Evolutionary conservation across 345 rosid genomes (phyloP).

Genomic region (Luvunga scandens): DNA sequence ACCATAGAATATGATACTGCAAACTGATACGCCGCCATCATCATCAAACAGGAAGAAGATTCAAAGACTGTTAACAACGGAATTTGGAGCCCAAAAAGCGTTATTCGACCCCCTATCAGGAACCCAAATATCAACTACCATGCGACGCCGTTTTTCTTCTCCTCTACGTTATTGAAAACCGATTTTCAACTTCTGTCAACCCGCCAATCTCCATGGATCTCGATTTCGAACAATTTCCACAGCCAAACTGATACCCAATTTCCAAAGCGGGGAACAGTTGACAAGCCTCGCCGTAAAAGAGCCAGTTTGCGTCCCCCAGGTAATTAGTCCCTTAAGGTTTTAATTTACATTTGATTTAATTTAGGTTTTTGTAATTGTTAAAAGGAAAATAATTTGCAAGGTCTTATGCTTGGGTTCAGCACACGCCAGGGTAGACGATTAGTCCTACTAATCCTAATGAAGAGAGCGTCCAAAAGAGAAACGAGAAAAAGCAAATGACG

Average conservation of each 20-base stretch:
- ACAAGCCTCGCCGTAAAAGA: conserved; percentile 72
- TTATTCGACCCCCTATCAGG: conserved; percentile 53
- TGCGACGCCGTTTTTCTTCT: conserved; percentile 19
- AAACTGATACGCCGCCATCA: no score
- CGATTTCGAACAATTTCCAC: conserved; percentile 36
- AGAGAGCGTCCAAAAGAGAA: conserved; percentile 74
- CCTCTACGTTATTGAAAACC: conserved; percentile 17
- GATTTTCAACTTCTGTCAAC: conserved; percentile 17
- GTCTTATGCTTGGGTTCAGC: conserved; percentile 17
- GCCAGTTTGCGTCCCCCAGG: conserved; percentile 55
- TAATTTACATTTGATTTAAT: not conserved
- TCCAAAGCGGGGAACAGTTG: conserved; percentile 75
- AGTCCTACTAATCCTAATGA: conserved; percentile 69
- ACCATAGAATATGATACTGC: no score
- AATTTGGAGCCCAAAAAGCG: conserved; percentile 41
- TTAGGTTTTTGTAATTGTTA: no score
- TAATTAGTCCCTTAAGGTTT: conserved; percentile 5
- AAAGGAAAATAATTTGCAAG: conserved; percentile 37
- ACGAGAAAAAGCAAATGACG: conserved; percentile 73
- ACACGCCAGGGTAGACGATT: conserved; percentile 53
- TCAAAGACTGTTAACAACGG: conserved; percentile 18
- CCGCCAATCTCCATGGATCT: conserved; percentile 34
- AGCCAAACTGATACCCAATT: conserved; percentile 61
- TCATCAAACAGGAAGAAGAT: no score
- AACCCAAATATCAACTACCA: conserved; percentile 27